phyloP scores from a whole-genome alignment of 495 filamentous ascomycete species.

The Beverwykella pulmonaria region DNA sequence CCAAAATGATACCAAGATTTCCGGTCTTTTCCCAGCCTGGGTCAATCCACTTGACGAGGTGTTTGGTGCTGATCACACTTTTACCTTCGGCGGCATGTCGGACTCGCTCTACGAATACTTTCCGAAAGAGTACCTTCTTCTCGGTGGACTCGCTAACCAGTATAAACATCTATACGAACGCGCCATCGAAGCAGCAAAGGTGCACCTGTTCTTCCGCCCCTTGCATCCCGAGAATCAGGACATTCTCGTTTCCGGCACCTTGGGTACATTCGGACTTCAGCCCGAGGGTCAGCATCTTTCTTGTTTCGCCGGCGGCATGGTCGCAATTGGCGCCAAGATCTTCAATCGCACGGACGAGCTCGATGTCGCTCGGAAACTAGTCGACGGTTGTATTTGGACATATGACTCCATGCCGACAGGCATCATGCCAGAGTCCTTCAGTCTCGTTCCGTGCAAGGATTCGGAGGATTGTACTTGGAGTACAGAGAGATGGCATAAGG shows the following conservation, averaged over 20 bases:
- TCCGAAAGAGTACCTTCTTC: constrained; percentile 77
- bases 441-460: constrained; percentile 61
- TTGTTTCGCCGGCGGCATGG: constrained; percentile 94
- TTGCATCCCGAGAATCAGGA: constrained; percentile 78
- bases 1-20: constrained; percentile 72
- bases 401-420: constrained; percentile 80
- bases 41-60: constrained; percentile 8
- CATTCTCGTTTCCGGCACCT: constrained; percentile 69
- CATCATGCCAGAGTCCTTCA: constrained; percentile 75
- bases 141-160: constrained; percentile 79
- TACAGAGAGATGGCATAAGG: constrained; percentile 53
- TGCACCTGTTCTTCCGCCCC: constrained; percentile 79
- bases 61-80: constrained; percentile 3
- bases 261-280: constrained; percentile 46
- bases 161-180: constrained; percentile 80
- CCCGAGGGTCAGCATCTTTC: constrained; percentile 75
- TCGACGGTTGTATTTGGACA: constrained; percentile 93
- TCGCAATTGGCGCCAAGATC: constrained; percentile 81
- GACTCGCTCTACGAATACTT: constrained; percentile 96
- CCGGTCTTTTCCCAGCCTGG: constrained; percentile 64
- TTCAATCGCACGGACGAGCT: constrained; percentile 77
- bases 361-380: constrained; percentile 76
- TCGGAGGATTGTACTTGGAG: constrained; percentile 58
- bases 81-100: constrained; percentile 75
- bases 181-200: constrained; percentile 67